phyloP scores from a whole-genome alignment of 2,329 filamentous ascomycete genomes.

The Eutypella sp. region DNA sequence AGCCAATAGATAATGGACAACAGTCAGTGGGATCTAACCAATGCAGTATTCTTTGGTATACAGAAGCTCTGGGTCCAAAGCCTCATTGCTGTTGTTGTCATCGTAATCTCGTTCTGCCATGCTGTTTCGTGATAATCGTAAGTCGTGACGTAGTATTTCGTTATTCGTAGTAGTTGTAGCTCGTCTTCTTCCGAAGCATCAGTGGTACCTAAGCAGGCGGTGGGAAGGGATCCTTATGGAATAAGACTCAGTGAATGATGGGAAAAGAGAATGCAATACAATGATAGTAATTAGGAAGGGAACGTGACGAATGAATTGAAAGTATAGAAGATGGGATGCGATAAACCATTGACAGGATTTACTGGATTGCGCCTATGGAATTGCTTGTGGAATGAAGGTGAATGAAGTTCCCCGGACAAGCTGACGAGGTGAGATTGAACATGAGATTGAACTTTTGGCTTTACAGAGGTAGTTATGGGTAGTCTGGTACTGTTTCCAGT shows the following conservation, averaged over 20 bases:
- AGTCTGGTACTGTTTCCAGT: too few relatives aligned
- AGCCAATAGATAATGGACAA: slow-evolving; percentile 5
- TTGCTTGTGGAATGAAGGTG: background rate
- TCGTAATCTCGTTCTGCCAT: slow-evolving; percentile 48
- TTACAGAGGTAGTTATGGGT: too few relatives aligned
- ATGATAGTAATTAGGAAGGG: background rate
- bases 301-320: background rate
- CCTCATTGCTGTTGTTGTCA: slow-evolving; percentile 46
- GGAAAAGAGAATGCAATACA: background rate
- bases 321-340: background rate
- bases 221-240: background rate
- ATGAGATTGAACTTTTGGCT: background rate
- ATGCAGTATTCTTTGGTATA: slow-evolving; percentile 94
- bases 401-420: background rate
- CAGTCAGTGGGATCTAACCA: slow-evolving; percentile 45
- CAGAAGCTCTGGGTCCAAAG: slow-evolving; percentile 78
- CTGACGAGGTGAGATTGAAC: background rate
- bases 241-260: slow-evolving; percentile 1
- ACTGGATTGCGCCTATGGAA: too few relatives aligned
- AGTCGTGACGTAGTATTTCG: slow-evolving; percentile 12
- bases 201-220: slow-evolving; percentile 1
- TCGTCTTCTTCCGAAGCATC: background rate
- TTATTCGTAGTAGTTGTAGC: slow-evolving; percentile 9
- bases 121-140: slow-evolving; percentile 10
- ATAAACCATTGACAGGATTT: background rate